Evolutionary conservation across 768 basidiomycete species (phyloP), one percentile per base, ranked within the genome.

Genomic region (Rhodotorula diobovata): DNA sequence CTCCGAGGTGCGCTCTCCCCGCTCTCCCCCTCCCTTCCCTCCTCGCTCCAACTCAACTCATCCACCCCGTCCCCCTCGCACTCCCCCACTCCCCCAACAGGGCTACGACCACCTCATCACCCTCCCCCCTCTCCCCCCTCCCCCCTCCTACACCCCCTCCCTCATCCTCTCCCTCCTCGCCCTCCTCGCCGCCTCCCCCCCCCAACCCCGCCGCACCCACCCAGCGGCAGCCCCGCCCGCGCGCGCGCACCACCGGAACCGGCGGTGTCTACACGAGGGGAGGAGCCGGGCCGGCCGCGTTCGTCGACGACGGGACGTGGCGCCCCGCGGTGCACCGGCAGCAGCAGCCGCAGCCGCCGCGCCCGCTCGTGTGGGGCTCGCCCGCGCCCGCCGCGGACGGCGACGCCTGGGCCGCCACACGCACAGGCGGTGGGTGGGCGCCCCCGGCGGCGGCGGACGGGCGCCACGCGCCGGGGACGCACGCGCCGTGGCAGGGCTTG

Each of bases 271-370:
- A 43, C 41, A 14, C 41, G 41, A 12, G 41, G 18, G 41, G 41
- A 43, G 41, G 6, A 12, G 41, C 14, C 3, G 41, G 2, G 14
- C 41, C 14, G 18, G 41, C 14, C 39, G 41, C 41, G 2, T 71
- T 71, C 61, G 50, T 65, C 57, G 70, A 71, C 45, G 70, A 71
- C n/a, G 70, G 70, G 14, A 67, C 70, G 10, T 71, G 70, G 70
- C 34, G 70, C 41, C 61, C 70, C 12, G 65, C 70, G 20, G 23
- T 51, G 8, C 43, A 3, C 25, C 16, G 23, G 14, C 32, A 7
- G 20, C 14, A 18, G 25, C n/a, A n/a, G n/a, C 20, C 46, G 45
- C 45, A 45, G 45, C 45, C 45, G 45, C 45, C 11, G n/a, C n/a
- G n/a, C n/a, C 45, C 45, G 12, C 45, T 46, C 45, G 18, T 46